Conservation (phyloP, 441 rosid genomes). For the Euphorbia corollata region DNA sequence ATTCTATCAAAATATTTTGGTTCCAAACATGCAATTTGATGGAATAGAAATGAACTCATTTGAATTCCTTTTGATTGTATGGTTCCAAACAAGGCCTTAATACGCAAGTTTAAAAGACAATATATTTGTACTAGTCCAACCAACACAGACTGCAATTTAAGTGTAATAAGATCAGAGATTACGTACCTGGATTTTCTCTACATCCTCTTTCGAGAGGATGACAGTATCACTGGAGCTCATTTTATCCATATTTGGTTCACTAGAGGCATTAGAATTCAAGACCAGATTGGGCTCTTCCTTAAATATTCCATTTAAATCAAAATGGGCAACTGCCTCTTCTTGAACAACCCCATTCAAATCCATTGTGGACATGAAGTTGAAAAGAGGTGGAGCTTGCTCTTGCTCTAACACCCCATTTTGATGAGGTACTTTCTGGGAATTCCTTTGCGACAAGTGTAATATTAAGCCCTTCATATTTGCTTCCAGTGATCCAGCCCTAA, state of each 20-base stretch:
- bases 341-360: conserved; percentile 57
- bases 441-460: conserved; percentile 49
- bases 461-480: conserved; percentile 79
- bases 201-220: conserved; percentile 54
- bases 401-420: conserved; percentile 49
- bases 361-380: conserved; percentile 29
- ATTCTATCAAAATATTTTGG: too few relatives aligned
- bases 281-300: conserved; percentile 43
- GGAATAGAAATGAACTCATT: too few relatives aligned
- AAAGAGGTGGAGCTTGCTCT: conserved; percentile 30
- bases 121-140: neutral
- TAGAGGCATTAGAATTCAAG: conserved; percentile 24
- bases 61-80: too few relatives aligned
- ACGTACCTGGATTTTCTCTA: conserved; percentile 73
- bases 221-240: conserved; percentile 30
- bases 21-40: too few relatives aligned
- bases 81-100: too few relatives aligned
- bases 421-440: conserved; percentile 28
- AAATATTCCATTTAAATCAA: conserved; percentile 66
- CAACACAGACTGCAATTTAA: neutral
- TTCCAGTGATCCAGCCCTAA: conserved; percentile 87
- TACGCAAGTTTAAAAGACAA: neutral
- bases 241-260: conserved; percentile 34
- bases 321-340: conserved; percentile 34
- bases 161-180: neutral